Evolutionary conservation across 805 yeast species (phyloP).

Genomic region (Isabelozyma pseudorhagii): DNA sequence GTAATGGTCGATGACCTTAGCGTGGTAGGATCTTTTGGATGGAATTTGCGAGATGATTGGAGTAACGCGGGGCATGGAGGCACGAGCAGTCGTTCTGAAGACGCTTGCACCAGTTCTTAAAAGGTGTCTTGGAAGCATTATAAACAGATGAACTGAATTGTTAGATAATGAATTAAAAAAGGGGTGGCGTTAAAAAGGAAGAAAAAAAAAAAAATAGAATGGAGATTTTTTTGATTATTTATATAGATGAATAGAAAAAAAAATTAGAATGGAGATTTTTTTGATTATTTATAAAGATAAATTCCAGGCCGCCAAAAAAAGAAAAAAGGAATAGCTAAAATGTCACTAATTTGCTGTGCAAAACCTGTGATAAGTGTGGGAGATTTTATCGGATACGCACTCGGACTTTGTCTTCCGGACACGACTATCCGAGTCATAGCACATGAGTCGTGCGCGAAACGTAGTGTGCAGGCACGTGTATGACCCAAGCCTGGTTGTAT

Average conservation of each 20-base stretch:
- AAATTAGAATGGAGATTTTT: not conserved
- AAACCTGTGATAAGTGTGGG: not conserved
- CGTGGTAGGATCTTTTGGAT: constrained; percentile 59
- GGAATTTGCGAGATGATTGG: not conserved
- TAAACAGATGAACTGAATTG: not conserved
- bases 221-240: not conserved
- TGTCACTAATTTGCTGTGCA: not conserved
- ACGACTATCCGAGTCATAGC: not conserved
- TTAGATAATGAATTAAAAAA: not conserved
- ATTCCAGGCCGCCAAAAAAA: not conserved
- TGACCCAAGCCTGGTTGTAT: too few species aligned
- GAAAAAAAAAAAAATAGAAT: too few species aligned
- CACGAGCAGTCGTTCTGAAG: constrained; percentile 7
- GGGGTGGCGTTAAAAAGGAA: not conserved
- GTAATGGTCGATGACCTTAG: constrained; percentile 93
- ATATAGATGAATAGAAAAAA: not conserved
- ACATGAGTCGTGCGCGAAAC: not conserved
- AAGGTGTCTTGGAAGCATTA: constrained; percentile 25
- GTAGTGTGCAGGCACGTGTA: too few species aligned
- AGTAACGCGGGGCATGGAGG: constrained; percentile 5
- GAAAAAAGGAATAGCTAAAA: too few species aligned
- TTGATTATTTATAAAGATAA: not conserved
- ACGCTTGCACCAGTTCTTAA: constrained; percentile 10
- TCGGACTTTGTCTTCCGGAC: not conserved
- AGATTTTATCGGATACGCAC: not conserved